Evolutionary conservation across 352 stramenopile species (phyloP).

Genomic region (Phytophthora tubulina): DNA sequence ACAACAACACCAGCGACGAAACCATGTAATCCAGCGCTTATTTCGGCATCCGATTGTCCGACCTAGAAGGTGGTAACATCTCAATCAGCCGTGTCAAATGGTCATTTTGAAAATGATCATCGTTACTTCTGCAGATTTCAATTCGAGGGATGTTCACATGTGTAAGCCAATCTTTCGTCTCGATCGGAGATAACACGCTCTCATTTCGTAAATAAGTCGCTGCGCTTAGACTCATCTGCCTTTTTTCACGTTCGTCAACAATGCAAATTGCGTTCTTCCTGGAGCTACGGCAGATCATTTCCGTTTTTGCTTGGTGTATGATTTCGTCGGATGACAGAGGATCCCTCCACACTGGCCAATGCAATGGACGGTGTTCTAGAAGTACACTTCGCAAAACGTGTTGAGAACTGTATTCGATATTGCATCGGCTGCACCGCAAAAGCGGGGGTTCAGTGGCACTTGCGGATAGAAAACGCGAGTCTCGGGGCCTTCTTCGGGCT

Average conservation of each 20-base stretch:
- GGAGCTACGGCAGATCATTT: background rate
- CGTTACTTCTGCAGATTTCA: background rate
- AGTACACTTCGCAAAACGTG: slow-evolving; percentile 1
- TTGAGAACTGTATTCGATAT: background rate
- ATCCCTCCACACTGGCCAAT: background rate
- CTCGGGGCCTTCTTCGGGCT: background rate
- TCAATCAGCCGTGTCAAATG: background rate
- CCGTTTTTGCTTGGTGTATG: background rate
- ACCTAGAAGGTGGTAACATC: background rate
- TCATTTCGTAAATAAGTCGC: background rate
- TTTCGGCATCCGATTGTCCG: background rate
- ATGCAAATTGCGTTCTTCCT: background rate
- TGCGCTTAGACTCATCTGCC: background rate
- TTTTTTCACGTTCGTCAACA: slow-evolving; percentile 1
- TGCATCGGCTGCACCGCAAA: background rate
- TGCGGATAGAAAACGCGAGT: too few species aligned
- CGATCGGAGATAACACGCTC: background rate
- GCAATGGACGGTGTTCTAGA: slow-evolving; percentile 1
- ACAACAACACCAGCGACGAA: background rate
- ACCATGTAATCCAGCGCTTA: slow-evolving; percentile 8
- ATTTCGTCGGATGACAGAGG: background rate
- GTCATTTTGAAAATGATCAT: slow-evolving; percentile 1
- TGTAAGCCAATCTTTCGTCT: background rate
- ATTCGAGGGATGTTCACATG: background rate
- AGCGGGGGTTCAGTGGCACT: background rate